Base-by-base conservation (phyloP, 2,329 filamentous ascomycete genomes). In the Aspergillus thermomutatus region DNA sequence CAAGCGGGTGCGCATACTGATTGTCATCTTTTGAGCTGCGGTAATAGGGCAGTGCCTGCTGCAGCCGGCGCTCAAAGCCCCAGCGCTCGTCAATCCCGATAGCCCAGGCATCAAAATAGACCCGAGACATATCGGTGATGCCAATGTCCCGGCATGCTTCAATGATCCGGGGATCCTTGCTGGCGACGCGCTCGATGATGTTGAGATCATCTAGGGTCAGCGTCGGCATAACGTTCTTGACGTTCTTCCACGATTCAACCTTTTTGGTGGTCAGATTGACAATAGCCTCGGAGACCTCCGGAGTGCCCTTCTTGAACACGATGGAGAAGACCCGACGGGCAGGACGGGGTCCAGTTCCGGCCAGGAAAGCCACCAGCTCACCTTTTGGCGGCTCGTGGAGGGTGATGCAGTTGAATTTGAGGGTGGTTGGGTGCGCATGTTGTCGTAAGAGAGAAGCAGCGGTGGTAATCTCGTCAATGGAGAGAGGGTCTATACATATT, bases 321-420 rank as follows among this genome's bases (percentile, higher is more conserved):
- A 82, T 81, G 59, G 77, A 76, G 41, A 82, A 81, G 11, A 77
- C 69, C 4, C 66, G 66, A 45, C 71, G 68, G 23, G 68, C 67
- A 4, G 71, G 71, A 21, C 64, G 61, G n/a, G 69, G 66, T 2
- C 64, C 65, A n/a, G 57, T 57, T 3, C 69, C 67, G 17, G 60
- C 57, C 23, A 66, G 66, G 53, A 82, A 71, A n/a, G 69, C 66
- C 26, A 60, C 46, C 54, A 71, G 71, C 49, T 72, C 67, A 25
- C 58, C 58, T 57, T 71, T 72, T 84, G 1, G 55, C 11, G 69
- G 69, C 49, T 72, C 81, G 80, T 57, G 88, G 82, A 55, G 87
- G 83, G 46, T 83, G 86, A 72, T 62, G 60, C 69, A 73, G 60
- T 72, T 71, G 61, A 73, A 74, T 28, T 72, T 73, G 60, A 72